These are phyloP conservation scores for Barnettozyma hawaiiensis DNA, from an alignment of 1,139 yeast species.

Conservation along the genomic window DNA sequence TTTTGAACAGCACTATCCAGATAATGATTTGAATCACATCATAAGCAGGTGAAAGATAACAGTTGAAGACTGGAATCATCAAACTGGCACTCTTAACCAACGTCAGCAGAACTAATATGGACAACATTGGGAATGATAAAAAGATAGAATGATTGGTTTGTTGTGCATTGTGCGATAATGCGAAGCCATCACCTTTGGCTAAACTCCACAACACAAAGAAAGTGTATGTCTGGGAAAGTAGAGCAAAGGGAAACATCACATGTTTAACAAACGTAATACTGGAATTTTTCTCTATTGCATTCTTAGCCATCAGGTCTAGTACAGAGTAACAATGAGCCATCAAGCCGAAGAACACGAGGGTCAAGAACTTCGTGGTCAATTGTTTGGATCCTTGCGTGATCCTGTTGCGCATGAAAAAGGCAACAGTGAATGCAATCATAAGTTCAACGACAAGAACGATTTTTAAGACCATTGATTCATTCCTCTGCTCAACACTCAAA, in stretches of 20 bases:
- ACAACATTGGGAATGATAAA: not conserved
- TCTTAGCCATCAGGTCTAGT: not conserved
- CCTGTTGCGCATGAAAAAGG: not conserved
- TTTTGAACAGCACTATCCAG: not conserved
- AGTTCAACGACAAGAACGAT: not conserved
- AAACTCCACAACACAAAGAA: not conserved
- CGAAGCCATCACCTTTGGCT: not conserved
- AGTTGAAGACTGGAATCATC: not conserved
- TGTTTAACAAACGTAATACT: not conserved
- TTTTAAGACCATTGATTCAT: not conserved
- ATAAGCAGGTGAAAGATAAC: not conserved
- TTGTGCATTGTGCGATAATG: not conserved
- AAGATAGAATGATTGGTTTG: not conserved
- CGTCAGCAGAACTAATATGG: not conserved
- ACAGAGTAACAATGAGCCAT: not conserved
- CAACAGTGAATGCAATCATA: not conserved
- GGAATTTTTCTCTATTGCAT: not conserved
- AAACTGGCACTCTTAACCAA: not conserved
- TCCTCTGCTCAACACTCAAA: conserved; percentile 2
- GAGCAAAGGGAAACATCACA: not conserved
- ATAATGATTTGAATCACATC: not conserved
- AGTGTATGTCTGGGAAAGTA: not conserved
- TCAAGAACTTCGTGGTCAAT: not conserved
- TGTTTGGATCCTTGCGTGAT: not conserved
- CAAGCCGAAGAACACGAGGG: not conserved